Evolutionary conservation across 2,329 filamentous ascomycete species (phyloP).

Genomic region (Penicillium occitanis): DNA sequence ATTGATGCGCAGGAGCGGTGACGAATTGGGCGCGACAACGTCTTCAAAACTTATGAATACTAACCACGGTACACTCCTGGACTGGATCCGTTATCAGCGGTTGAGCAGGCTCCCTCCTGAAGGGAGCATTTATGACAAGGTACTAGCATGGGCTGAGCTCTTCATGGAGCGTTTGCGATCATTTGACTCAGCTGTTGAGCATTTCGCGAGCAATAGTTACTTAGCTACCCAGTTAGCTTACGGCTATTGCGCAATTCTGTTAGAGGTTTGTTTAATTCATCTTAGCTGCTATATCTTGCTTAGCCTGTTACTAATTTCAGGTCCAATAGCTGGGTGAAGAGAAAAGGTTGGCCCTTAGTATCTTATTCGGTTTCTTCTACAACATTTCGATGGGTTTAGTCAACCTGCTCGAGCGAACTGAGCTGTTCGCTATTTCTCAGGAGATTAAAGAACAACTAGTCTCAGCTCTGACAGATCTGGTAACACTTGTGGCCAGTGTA

Average conservation of each 20-base stretch:
- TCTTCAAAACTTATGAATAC: conserved; percentile 30
- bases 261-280: conserved; percentile 42
- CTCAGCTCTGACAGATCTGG: conserved; percentile 36
- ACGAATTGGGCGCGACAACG: conserved; percentile 32
- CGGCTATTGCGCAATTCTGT: conserved; percentile 48
- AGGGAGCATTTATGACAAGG: conserved; percentile 44
- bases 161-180: conserved; percentile 41
- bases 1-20: conserved; percentile 31
- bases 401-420: conserved; percentile 48
- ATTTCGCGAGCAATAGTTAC: conserved; percentile 39
- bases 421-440: conserved; percentile 47
- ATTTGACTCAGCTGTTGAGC: conserved; percentile 37
- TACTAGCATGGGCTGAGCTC: conserved; percentile 41
- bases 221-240: conserved; percentile 52
- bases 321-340: conserved; percentile 47
- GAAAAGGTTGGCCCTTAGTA: conserved; percentile 50
- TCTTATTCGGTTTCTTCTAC: conserved; percentile 55
- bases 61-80: conserved; percentile 30
- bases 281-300: background rate
- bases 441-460: conserved; percentile 51
- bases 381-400: conserved; percentile 45
- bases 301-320: background rate
- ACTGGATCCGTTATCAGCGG: conserved; percentile 42
- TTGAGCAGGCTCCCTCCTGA: conserved; percentile 41
- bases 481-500: conserved; percentile 32